These are phyloP conservation scores for Rhypophila decipiens DNA, from an alignment of 495 filamentous ascomycete species.

Conservation along the genomic window DNA sequence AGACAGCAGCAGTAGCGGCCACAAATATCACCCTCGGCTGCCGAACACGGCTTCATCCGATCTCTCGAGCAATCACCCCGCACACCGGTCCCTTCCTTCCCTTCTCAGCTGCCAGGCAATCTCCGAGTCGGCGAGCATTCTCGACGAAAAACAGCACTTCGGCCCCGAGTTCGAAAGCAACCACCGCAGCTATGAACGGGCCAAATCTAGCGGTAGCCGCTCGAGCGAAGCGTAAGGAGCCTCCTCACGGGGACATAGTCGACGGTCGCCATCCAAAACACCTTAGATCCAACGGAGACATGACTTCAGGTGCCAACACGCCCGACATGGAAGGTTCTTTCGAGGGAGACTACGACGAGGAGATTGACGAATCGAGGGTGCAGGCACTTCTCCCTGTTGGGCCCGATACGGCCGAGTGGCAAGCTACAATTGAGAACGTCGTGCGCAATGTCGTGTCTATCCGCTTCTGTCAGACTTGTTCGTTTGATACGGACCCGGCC, in stretches of 20 bases:
- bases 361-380: constrained; percentile 28
- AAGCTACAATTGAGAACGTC: constrained; percentile 87
- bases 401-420: constrained; percentile 92
- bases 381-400: constrained; percentile 41
- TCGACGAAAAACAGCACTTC: background rate
- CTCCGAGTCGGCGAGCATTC: background rate
- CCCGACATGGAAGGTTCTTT: constrained; percentile 33
- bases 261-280: constrained; percentile 45
- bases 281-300: constrained; percentile 38
- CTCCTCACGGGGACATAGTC: constrained; percentile 23
- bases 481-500: constrained; percentile 93
- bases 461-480: constrained; percentile 96
- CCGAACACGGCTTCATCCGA: background rate
- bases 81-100: background rate
- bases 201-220: constrained; percentile 23
- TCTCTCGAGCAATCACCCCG: background rate
- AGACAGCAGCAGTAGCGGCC: background rate
- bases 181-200: constrained; percentile 34
- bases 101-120: background rate
- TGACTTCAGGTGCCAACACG: constrained; percentile 42
- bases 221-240: constrained; percentile 47
- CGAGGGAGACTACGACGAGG: constrained; percentile 30
- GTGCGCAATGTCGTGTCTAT: constrained; percentile 93
- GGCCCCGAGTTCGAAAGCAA: background rate
- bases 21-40: background rate